Evolutionary conservation across 2,329 filamentous ascomycete genomes (phyloP), one percentile per base, ranked within the genome.

Genomic region (Cordyceps farinosa): DNA sequence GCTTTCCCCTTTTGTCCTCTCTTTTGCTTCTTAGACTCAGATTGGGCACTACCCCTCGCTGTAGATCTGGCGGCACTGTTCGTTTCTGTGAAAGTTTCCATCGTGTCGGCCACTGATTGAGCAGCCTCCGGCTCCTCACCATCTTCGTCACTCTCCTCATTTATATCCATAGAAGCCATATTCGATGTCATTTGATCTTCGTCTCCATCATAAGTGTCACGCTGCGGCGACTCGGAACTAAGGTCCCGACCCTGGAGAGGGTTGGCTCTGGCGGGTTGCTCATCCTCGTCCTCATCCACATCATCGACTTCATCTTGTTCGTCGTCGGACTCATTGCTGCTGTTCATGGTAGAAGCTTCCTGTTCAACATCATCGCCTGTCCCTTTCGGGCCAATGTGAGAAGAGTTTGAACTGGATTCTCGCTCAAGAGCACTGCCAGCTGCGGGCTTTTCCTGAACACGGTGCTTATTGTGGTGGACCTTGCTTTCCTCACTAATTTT

Each of bases 401-500:
- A 51, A 27, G 22, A 8, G 7, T n/a, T 30, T 42, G 44, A n/a
- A 4, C 5, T 36, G 11, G 13, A 65, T n/a, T 55, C 62, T 29
- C 65, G 69, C 5, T 68, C 65, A 11, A 66, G 67, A 5, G 57
- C 27, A 27, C 52, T 34, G 3, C 61, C 65, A 27, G 63, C 15
- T 5, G 62, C 66, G 22, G 72, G 68, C 8, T 67, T 69, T 29
- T 74, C 73, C 8, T 73, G 69, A 17, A 78, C 61, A 7, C 75
- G 72, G 63, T 96, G 90, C 73, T 91, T 94, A 48, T 87, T 82
- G 74, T 97, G 93, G 63, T 87, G 90, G 4, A 82, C 84, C 73
- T 92, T 90, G 76, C 92, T 97, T 70, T 93, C 90, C 62, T 96
- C 90, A 70, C 91, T 96, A 59, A 98, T 89, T 70, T 87, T 89